A percentile compares a stretch with the other conserved stretches of the same genome.
These are phyloP conservation scores for Wickerhamomyces bovis DNA, from an alignment of 805 yeast genomes.

Conservation along the genomic window DNA sequence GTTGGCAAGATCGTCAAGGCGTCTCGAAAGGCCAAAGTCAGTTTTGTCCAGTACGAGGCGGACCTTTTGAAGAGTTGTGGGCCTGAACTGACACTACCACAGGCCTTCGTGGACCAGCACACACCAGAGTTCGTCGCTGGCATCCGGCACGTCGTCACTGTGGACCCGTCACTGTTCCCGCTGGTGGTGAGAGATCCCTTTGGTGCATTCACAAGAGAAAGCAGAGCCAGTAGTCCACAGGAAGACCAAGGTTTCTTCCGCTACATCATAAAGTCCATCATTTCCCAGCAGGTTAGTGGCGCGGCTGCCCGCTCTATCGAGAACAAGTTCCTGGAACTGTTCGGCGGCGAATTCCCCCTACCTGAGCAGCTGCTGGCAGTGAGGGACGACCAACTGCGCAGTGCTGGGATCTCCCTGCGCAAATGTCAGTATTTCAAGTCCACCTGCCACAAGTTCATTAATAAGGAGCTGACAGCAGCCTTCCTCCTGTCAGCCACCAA, in stretches of 20 bases:
- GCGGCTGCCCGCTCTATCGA: conserved; percentile 70
- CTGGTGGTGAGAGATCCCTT: conserved; percentile 24
- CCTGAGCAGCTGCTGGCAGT: conserved; percentile 41
- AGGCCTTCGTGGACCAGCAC: conserved; percentile 24
- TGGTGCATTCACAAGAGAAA: conserved; percentile 19
- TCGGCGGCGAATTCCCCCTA: conserved; percentile 28
- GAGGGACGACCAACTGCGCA: conserved; percentile 43
- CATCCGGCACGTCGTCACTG: conserved; percentile 25
- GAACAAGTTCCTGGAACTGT: conserved; percentile 35
- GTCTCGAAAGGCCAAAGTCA: neutral
- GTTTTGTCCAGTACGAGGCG: neutral
- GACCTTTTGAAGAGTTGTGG: neutral
- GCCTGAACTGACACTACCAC: conserved; percentile 14
- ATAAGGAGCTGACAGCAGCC: conserved; percentile 29
- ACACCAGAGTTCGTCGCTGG: conserved; percentile 30
- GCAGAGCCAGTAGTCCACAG: conserved; percentile 7
- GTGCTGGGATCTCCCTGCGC: conserved; percentile 61
- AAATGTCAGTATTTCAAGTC: conserved; percentile 60
- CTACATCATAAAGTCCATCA: conserved; percentile 41
- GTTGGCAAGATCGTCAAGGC: neutral
- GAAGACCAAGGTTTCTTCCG: conserved; percentile 31
- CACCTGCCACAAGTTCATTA: conserved; percentile 44
- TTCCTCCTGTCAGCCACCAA: conserved; percentile 34
- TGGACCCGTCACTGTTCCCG: conserved; percentile 33
- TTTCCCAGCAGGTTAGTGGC: conserved; percentile 76